Evolutionary conservation across 2,329 filamentous ascomycete genomes (phyloP).

Genomic region (Aspergillus carbonarius): DNA sequence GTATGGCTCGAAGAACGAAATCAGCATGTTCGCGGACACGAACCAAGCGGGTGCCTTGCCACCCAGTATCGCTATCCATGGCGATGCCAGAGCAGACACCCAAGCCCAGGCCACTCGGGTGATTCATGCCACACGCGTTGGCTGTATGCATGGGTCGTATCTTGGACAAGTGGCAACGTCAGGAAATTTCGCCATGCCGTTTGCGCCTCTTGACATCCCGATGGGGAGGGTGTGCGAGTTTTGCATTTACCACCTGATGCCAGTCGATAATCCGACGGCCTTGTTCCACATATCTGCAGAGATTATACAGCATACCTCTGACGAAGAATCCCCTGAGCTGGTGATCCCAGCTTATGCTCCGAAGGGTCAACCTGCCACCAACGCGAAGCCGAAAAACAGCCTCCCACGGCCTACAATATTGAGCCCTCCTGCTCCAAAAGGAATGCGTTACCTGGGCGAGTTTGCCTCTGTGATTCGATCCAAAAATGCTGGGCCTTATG

Average conservation of each 20-base stretch:
- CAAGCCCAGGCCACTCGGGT: neutral
- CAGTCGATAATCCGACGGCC: slow-evolving; percentile 27
- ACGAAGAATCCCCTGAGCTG: neutral
- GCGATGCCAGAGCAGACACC: slow-evolving; percentile 31
- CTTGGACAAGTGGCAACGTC: slow-evolving; percentile 53
- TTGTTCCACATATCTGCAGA: neutral
- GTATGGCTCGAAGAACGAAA: too few relatives aligned
- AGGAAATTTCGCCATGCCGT: slow-evolving; percentile 52
- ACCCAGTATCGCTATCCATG: slow-evolving; percentile 38
- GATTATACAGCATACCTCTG: neutral
- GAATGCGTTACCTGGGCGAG: slow-evolving; percentile 27
- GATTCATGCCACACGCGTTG: slow-evolving; percentile 15
- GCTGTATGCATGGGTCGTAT: slow-evolving; percentile 50
- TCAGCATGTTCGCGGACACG: too few relatives aligned
- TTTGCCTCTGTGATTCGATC: slow-evolving; percentile 47
- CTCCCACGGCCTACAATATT: neutral
- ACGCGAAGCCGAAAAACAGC: slow-evolving; percentile 14
- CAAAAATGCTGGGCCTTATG: slow-evolving; percentile 55
- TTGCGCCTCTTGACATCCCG: slow-evolving; percentile 40
- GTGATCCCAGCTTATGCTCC: neutral
- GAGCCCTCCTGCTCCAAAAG: slow-evolving; percentile 6
- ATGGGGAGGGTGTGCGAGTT: slow-evolving; percentile 46
- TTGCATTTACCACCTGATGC: slow-evolving; percentile 53
- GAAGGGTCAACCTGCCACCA: neutral
- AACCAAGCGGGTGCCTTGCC: too few relatives aligned